These are phyloP conservation scores for Tetrahymena thermophila DNA, from an alignment of 73 alveolate species.

Conservation along the genomic window DNA sequence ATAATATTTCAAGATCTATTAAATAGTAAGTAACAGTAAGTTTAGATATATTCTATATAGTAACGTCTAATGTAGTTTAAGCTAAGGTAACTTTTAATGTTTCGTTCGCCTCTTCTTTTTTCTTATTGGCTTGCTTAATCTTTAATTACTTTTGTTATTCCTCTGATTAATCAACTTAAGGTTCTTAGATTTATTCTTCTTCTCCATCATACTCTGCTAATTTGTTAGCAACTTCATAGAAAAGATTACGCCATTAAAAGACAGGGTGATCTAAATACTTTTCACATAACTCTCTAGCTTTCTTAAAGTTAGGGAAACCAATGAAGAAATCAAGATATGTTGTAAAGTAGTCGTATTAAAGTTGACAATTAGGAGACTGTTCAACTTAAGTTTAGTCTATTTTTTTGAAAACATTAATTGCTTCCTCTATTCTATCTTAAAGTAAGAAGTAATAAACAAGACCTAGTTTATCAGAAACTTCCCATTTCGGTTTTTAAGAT, in stretches of 20 bases:
- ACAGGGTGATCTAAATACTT: conserved; percentile 76
- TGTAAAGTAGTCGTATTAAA: conserved; percentile 60
- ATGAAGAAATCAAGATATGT: conserved; percentile 63
- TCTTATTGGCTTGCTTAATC: conserved; percentile 42
- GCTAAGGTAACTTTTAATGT: conserved; percentile 49
- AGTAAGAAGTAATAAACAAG: conserved; percentile 29
- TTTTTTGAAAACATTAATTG: conserved; percentile 9
- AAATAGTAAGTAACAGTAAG: conserved; percentile 63
- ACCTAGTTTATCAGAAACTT: conserved; percentile 31
- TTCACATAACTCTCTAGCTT: conserved; percentile 63
- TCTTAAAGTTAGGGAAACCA: conserved; percentile 59
- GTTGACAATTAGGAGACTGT: conserved; percentile 11
- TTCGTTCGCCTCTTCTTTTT: conserved; percentile 56
- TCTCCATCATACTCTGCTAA: conserved; percentile 65
- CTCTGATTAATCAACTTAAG: conserved; percentile 41
- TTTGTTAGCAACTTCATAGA: conserved; percentile 64
- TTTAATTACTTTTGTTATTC: conserved; percentile 17
- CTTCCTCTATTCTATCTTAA: conserved; percentile 44
- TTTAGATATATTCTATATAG: conserved; percentile 49
- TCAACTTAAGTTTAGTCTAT: not conserved
- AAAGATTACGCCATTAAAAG: conserved; percentile 68
- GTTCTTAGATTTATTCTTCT: conserved; percentile 36
- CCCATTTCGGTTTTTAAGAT: conserved; percentile 1
- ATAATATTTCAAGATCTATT: conserved; percentile 79
- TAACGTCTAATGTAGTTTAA: conserved; percentile 45